Evolutionary conservation across 495 filamentous ascomycete species (phyloP).

Genomic region (Penicillium pulvis): DNA sequence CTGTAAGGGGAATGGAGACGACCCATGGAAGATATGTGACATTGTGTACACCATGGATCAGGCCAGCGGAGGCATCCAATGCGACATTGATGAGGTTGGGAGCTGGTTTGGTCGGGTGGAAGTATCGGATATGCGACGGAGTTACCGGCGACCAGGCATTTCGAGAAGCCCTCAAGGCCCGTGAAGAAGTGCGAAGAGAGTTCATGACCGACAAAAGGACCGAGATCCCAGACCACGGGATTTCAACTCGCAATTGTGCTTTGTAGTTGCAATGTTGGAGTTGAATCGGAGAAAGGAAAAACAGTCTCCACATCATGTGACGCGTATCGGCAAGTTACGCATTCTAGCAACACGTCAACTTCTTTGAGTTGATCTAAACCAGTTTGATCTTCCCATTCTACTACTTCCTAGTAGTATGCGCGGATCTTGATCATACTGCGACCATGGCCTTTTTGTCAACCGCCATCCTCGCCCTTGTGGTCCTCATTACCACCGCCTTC

Average conservation of each 20-base stretch:
- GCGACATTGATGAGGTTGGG: constrained; percentile 46
- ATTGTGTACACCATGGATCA: constrained; percentile 64
- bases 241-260: background rate
- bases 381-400: constrained; percentile 7
- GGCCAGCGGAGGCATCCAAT: constrained; percentile 51
- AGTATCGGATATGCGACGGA: constrained; percentile 39
- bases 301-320: constrained; percentile 27
- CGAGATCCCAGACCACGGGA: background rate
- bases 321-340: constrained; percentile 26
- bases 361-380: constrained; percentile 12
- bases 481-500: constrained; percentile 38
- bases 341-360: constrained; percentile 30
- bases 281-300: constrained; percentile 16
- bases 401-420: constrained; percentile 23
- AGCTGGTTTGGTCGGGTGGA: constrained; percentile 47
- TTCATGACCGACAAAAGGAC: constrained; percentile 15
- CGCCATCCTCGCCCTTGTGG: constrained; percentile 34
- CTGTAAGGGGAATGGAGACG: constrained; percentile 67
- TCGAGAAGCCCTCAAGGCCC: constrained; percentile 14
- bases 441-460: constrained; percentile 44
- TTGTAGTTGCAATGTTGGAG: background rate
- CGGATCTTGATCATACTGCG: constrained; percentile 16
- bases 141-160: constrained; percentile 4
- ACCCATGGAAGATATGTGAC: constrained; percentile 68
- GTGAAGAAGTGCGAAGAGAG: constrained; percentile 15